A percentile compares a stretch with the other conserved stretches of the same genome.
Evolutionary conservation across 176 grass and related monocot species (phyloP).

Genomic region (Phoenix dactylifera): DNA sequence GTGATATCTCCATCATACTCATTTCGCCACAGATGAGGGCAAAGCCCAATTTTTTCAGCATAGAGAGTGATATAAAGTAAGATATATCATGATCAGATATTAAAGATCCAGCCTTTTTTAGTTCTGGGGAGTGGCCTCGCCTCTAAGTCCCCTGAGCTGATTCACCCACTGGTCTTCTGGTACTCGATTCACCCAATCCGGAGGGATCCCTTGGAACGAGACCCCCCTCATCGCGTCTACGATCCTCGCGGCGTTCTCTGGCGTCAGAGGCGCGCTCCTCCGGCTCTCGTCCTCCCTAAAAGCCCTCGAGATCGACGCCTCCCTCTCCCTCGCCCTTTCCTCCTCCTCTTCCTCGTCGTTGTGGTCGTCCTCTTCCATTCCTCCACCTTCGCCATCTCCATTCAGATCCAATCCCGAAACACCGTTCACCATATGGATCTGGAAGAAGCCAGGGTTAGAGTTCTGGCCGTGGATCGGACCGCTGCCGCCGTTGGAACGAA

Average conservation of each 20-base stretch:
- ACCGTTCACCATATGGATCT: slow-evolving; percentile 15
- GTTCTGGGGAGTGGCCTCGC: not conserved
- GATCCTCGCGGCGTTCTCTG: slow-evolving; percentile 41
- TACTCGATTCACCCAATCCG: slow-evolving; percentile 43
- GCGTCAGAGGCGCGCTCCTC: slow-evolving; percentile 40
- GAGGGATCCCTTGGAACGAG: slow-evolving; percentile 47
- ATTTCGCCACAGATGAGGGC: too few species aligned
- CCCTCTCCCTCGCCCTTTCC: slow-evolving; percentile 10
- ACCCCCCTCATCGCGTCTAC: slow-evolving; percentile 63
- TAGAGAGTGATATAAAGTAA: too few species aligned
- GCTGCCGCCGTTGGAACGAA: not conserved
- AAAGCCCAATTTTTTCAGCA: too few species aligned
- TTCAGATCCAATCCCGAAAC: slow-evolving; percentile 21
- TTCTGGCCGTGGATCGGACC: not conserved
- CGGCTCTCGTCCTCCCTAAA: slow-evolving; percentile 45
- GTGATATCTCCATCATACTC: too few species aligned
- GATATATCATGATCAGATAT: too few species aligned
- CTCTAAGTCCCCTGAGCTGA: slow-evolving; percentile 32
- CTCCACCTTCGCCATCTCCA: slow-evolving; percentile 1
- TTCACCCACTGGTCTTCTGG: slow-evolving; percentile 55
- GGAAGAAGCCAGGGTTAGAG: slow-evolving; percentile 18
- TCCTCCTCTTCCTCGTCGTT: slow-evolving; percentile 11
- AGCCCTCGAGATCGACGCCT: slow-evolving; percentile 23
- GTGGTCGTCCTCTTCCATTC: slow-evolving; percentile 2
- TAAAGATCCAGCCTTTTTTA: too few species aligned